These are phyloP conservation scores for Athelia psychrophila DNA, from an alignment of 1,284 basidiomycete species.

Conservation along the genomic window DNA sequence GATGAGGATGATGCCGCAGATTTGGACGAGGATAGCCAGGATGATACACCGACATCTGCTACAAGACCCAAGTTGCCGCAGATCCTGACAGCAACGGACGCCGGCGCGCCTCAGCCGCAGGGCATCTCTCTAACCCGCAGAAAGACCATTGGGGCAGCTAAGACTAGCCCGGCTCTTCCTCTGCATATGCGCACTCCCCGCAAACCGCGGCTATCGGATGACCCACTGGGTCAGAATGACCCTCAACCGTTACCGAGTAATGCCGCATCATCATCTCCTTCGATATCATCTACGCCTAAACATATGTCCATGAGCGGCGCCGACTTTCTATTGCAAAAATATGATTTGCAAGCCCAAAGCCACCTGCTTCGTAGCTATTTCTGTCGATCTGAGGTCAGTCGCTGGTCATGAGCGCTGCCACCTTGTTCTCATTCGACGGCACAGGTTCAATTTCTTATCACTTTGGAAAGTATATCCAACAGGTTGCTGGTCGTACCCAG, in stretches of 20 bases:
- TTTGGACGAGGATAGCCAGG: constrained; percentile 24
- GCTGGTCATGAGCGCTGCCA: constrained; percentile 2
- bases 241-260: constrained; percentile 27
- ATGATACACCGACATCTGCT: constrained; percentile 12
- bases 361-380: constrained; percentile 86
- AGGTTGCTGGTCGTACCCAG: constrained; percentile 90
- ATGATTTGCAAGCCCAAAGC: constrained; percentile 65
- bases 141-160: constrained; percentile 54
- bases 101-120: neutral
- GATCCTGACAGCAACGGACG: neutral
- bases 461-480: constrained; percentile 92
- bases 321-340: constrained; percentile 60
- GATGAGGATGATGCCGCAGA: constrained; percentile 35
- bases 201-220: constrained; percentile 59
- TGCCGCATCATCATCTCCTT: constrained; percentile 47
- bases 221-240: constrained; percentile 72
- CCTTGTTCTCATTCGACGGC: constrained; percentile 10
- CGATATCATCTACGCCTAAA: constrained; percentile 53
- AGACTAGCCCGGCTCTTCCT: constrained; percentile 69
- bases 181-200: constrained; percentile 51
- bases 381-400: constrained; percentile 82
- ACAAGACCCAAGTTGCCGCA: neutral
- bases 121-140: constrained; percentile 31
- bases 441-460: constrained; percentile 83
- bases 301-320: constrained; percentile 45